Evolutionary conservation across 1,284 basidiomycete genomes (phyloP).

Genomic region (Leccinum colubrinum): DNA sequence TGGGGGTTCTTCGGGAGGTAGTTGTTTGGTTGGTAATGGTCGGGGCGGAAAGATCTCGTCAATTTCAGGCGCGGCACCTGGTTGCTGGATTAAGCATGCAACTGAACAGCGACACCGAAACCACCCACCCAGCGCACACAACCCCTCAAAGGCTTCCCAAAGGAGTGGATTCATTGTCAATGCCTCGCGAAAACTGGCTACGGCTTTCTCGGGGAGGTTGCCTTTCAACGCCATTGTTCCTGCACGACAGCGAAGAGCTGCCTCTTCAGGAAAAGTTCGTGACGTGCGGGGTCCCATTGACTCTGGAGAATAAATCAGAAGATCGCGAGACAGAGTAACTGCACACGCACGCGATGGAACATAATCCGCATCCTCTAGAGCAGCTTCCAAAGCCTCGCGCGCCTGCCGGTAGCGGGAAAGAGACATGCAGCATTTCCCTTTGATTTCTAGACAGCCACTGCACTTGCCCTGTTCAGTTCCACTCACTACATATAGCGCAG

Average conservation of each 20-base stretch:
- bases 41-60: conserved; percentile 71
- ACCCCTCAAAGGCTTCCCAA: conserved; percentile 92
- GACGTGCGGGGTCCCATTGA: conserved; percentile 50
- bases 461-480: conserved; percentile 57
- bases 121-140: conserved; percentile 77
- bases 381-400: conserved; percentile 65
- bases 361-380: conserved; percentile 50
- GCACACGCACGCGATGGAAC: conserved; percentile 52
- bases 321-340: conserved; percentile 8
- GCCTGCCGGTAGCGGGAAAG: conserved; percentile 73
- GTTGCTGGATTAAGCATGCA: conserved; percentile 17
- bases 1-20: conserved; percentile 47
- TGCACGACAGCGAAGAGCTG: conserved; percentile 64
- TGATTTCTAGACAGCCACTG: conserved; percentile 75
- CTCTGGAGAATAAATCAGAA: conserved; percentile 36
- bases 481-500: conserved; percentile 72
- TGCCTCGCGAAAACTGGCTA: conserved; percentile 69
- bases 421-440: conserved; percentile 71
- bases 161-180: conserved; percentile 76
- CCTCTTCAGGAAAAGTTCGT: conserved; percentile 61
- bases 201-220: conserved; percentile 72
- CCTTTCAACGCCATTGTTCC: conserved; percentile 73
- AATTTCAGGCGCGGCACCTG: conserved; percentile 66
- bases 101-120: conserved; percentile 2
- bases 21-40: conserved; percentile 53